A percentile compares a stretch with the other conserved stretches of the same genome.
phyloP scores from a whole-genome alignment of 2,329 filamentous ascomycete species.

The Venturia effusa region DNA sequence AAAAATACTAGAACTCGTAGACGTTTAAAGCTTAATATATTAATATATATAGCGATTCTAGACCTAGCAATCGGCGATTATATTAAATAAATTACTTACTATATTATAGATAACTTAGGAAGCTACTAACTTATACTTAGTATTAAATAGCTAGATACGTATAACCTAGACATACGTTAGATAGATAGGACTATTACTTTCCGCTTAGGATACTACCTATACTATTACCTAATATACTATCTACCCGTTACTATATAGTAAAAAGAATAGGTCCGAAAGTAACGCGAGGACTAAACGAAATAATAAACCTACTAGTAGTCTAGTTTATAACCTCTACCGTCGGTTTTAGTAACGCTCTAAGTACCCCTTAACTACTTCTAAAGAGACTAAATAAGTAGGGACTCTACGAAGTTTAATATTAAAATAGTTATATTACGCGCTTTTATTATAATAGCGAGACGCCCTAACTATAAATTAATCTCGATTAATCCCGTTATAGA shows the following conservation, averaged over 20 bases:
- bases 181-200: background rate
- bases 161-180: background rate
- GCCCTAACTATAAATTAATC: background rate
- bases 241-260: background rate
- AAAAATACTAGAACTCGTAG: background rate
- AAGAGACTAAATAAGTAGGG: background rate
- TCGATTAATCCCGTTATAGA: background rate
- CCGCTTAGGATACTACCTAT: background rate
- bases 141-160: too few relatives aligned
- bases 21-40: background rate
- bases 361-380: background rate
- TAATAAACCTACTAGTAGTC: background rate
- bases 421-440: background rate
- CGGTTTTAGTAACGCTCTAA: background rate
- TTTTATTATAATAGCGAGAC: background rate
- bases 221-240: background rate
- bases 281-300: background rate
- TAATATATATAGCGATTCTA: background rate
- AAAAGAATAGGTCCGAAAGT: background rate
- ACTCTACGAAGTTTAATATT: background rate
- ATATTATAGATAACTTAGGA: background rate
- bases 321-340: background rate
- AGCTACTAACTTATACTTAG: background rate
- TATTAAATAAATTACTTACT: background rate
- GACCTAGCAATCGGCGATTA: background rate